Evolutionary conservation across 306 rosid genomes (phyloP).

Genomic region (Trifolium pratense): DNA sequence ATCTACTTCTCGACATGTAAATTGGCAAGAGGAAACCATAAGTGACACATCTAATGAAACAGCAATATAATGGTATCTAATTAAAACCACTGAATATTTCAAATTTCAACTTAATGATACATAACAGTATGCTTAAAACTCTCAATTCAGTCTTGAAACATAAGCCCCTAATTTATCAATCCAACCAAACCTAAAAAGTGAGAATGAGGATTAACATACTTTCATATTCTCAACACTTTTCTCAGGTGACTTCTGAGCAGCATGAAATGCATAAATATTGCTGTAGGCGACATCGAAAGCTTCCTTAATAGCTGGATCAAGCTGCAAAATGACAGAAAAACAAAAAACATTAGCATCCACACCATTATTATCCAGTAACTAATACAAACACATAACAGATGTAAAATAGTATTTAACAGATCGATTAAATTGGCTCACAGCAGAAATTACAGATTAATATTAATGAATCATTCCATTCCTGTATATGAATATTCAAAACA

Average conservation of each 20-base stretch:
- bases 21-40: background rate
- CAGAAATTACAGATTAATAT: background rate
- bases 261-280: constrained; percentile 93
- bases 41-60: too few relatives aligned
- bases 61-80: too few relatives aligned
- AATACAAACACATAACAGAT: background rate
- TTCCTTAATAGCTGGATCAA: constrained; percentile 69
- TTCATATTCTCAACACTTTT: constrained; percentile 88
- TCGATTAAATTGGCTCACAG: background rate
- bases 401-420: background rate
- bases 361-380: background rate
- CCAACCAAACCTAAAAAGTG: constrained; percentile 16
- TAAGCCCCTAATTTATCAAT: background rate
- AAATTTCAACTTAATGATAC: constrained; percentile 7
- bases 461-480: background rate
- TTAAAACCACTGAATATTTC: constrained; percentile 3
- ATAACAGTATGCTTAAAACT: constrained; percentile 7
- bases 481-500: background rate
- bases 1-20: constrained; percentile 17
- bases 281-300: constrained; percentile 91
- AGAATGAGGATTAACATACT: constrained; percentile 54
- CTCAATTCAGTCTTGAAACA: constrained; percentile 17
- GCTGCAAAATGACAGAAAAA: constrained; percentile 55
- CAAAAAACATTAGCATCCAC: constrained; percentile 14
- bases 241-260: constrained; percentile 81